Evolutionary conservation across 164 flowering plant species (phyloP), one percentile per base, ranked within the genome.

Genomic region (Vitis rotundifolia): DNA sequence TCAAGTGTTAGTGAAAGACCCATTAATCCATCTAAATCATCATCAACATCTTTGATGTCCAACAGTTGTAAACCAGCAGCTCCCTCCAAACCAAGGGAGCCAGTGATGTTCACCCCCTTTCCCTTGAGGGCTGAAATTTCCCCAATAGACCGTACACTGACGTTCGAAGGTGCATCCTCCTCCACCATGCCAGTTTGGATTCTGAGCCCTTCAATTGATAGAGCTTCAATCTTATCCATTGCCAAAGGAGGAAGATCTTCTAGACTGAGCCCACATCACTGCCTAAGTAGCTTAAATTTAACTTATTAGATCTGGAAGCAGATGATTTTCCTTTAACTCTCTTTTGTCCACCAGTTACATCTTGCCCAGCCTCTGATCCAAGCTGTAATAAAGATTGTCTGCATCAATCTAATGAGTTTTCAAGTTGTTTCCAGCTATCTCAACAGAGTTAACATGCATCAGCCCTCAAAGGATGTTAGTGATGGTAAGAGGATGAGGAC

Each of bases 171-270:
- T 26, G 92, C 90, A 60, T 89, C 93, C 66, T 84, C 88, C 59
- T 83, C 84, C 0, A 94, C 84, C 98, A 90, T 84, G 71, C 97
- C 97, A 13, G 97, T 84, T 68, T 93, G 97, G 76, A 90, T 90
- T 79, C 91, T 93, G 80, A 95, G 81, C 5, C 98, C 99, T 77
- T 95, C 99, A 11, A 95, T 81, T 31, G 97, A 85, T 62, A 93
- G 97, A 59, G 91, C 97, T 84, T 93, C 99, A 66, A 95, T 88
- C 76, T 90, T 91, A 72, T 93, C 97, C 93, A 91, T 86, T 52
- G 95, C 99, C 71, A 91, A 76, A 44, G 97, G 97, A 77, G 97
- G 97, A 72, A 95, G 92, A 75, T 95, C 93, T 79, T 90, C 97
- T 13, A 93, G 68, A 71, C 97, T 3, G 91, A 83, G 29, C 69